Conservation (phyloP, 2,329 filamentous ascomycete species). For the Teratosphaeria destructans region DNA sequence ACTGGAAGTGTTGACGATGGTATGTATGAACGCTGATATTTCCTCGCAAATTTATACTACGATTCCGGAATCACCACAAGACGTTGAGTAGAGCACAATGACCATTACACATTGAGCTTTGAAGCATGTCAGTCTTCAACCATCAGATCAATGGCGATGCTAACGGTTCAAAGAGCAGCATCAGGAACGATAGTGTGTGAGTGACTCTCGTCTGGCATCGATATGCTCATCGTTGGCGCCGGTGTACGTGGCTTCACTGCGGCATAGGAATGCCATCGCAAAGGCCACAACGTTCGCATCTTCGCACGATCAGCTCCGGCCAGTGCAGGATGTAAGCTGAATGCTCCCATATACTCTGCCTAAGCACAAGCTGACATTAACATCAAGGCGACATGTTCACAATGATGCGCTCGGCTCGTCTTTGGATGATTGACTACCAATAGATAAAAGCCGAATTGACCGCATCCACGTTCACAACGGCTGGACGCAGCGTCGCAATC, state of each 20-base stretch:
- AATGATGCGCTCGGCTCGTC: constrained; percentile 3
- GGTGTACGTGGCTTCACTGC: constrained; percentile 15
- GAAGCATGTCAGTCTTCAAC: neutral
- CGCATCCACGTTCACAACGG: constrained; percentile 11
- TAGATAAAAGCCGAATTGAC: constrained; percentile 11
- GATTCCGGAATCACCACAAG: neutral
- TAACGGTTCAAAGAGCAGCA: neutral
- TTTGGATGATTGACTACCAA: constrained; percentile 10
- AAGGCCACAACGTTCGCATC: constrained; percentile 17
- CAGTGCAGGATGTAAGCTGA: neutral
- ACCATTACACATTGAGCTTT: neutral
- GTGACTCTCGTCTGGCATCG: constrained; percentile 8
- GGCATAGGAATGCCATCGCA: constrained; percentile 16
- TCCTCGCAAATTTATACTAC: neutral
- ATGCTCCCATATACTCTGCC: neutral
- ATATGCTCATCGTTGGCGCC: constrained; percentile 16
- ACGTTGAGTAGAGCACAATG: neutral
- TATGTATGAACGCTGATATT: neutral
- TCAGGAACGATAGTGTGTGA: neutral
- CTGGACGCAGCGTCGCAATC: constrained; percentile 11
- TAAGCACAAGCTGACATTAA: neutral
- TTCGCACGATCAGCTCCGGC: constrained; percentile 6
- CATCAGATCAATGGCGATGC: neutral
- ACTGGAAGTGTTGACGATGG: neutral
- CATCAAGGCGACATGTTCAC: constrained; percentile 7